A percentile compares a stretch with the other conserved stretches of the same genome.
Evolutionary conservation across 768 basidiomycete species (phyloP).

Genomic region (Rhodosporidiobolus sp.): DNA sequence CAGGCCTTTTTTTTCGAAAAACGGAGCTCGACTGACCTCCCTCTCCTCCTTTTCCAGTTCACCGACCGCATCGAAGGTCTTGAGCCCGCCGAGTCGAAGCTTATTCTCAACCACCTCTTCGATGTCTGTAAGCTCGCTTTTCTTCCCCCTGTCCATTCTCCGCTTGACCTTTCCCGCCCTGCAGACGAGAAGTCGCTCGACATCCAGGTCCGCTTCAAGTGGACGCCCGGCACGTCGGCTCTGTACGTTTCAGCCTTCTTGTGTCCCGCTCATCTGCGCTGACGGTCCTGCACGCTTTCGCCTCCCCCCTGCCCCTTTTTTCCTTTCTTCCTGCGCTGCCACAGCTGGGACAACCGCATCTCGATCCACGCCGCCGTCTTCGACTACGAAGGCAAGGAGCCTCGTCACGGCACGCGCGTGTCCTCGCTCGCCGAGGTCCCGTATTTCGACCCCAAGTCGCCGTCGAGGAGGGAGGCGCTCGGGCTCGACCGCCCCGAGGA

Average conservation of each 20-base stretch:
- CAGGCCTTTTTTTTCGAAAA: too few relatives aligned
- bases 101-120: conserved; percentile 38
- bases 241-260: conserved; percentile 7
- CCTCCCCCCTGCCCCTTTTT: too few relatives aligned
- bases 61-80: conserved; percentile 43
- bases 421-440: conserved; percentile 45
- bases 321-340: too few relatives aligned
- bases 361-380: conserved; percentile 39
- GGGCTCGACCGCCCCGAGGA: conserved; percentile 5
- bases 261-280: too few relatives aligned
- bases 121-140: conserved; percentile 20
- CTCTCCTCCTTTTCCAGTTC: conserved; percentile 11
- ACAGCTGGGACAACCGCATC: conserved; percentile 10
- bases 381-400: conserved; percentile 15
- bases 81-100: conserved; percentile 37
- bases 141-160: neutral
- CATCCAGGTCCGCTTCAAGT: conserved; percentile 46
- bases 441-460: conserved; percentile 39
- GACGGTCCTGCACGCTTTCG: too few relatives aligned
- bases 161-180: neutral
- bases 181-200: conserved; percentile 39
- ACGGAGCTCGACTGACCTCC: too few relatives aligned
- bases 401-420: conserved; percentile 42
- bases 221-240: conserved; percentile 47
- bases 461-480: conserved; percentile 39